Evolutionary conservation across 1,139 yeast genomes (phyloP).

Genomic region (Yamadazyma jaroonii): DNA sequence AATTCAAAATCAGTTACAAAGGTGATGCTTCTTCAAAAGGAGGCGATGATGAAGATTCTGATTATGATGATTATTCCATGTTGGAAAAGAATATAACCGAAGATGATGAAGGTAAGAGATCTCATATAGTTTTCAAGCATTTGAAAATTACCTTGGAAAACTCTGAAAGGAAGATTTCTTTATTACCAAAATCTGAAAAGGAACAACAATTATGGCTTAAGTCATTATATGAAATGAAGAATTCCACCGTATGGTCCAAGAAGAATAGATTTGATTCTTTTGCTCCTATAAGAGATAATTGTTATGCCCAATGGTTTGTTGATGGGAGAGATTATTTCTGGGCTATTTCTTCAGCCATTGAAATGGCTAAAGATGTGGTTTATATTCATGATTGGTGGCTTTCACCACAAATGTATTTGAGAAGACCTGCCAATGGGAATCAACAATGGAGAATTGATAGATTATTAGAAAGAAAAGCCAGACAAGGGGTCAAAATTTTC

Average conservation of each 20-base stretch:
- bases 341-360: conserved; percentile 91
- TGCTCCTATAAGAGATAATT: conserved; percentile 85
- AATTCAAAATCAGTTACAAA: conserved; percentile 55
- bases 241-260: conserved; percentile 67
- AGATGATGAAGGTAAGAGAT: conserved; percentile 15
- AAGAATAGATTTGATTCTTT: conserved; percentile 80
- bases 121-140: conserved; percentile 36
- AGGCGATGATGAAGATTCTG: conserved; percentile 42
- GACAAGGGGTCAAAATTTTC: conserved; percentile 90
- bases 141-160: conserved; percentile 70
- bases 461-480: conserved; percentile 83
- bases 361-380: conserved; percentile 91
- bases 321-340: conserved; percentile 96
- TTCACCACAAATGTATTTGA: conserved; percentile 85
- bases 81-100: conserved; percentile 24
- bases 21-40: conserved; percentile 30
- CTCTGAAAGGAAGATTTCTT: conserved; percentile 70
- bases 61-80: conserved; percentile 42
- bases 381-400: conserved; percentile 99
- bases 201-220: conserved; percentile 76
- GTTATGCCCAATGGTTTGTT: conserved; percentile 95
- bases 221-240: conserved; percentile 69
- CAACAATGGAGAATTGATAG: conserved; percentile 94
- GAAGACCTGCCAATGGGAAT: conserved; percentile 94
- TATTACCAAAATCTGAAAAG: conserved; percentile 70